Evolutionary conservation across 1,284 basidiomycete species (phyloP), one percentile per base, ranked within the genome.

Genomic region (Agaricales sp.): DNA sequence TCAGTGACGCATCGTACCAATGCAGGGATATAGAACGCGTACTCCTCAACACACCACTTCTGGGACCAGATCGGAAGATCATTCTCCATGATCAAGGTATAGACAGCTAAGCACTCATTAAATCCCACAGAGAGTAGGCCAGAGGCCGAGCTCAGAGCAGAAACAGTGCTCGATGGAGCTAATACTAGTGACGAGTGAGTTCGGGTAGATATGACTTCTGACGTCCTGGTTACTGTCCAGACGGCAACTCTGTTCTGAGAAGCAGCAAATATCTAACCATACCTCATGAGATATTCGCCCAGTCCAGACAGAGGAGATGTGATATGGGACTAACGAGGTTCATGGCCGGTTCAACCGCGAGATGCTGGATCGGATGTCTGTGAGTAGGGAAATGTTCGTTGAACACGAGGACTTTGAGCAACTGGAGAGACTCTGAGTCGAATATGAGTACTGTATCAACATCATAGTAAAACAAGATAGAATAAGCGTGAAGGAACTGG

Each of bases 21-120:
- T 43, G 19, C 46, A 22, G 43, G 37, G 49, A 38, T 21, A 38
- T 25, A 38, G 25, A 23, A 43, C 44, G 11, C 48, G 19, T 43
- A 26, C 14, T 26, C 44, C 35, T 23, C 64, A 76, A 52, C 67
- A 18, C 67, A 71, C 87, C 87, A 89, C 63, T 87, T 87, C 58
- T 68, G 67, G 3, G 78, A 81, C 88, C 88, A 90, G 1, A 79
- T 83, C 11, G 80, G 82, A 19, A 90, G 72, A 60, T 88, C 84
- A 58, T 88, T 83, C 57, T 89, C 83, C 39, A 87, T 70, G 51
- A 82, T 78, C 39, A 89, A 65, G 1, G 80, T 85, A 58, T 86
- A 85, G 1, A 88, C 75, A 2, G 82, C 80, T 13, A 90, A 64
- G 44, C 74, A 73, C 49, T 61, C 65, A 20, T 66, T 58, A 37